A percentile compares a stretch with the other conserved stretches of the same genome.
Conservation (phyloP, 805 yeast species). For the Yamadazyma nakazawae region DNA sequence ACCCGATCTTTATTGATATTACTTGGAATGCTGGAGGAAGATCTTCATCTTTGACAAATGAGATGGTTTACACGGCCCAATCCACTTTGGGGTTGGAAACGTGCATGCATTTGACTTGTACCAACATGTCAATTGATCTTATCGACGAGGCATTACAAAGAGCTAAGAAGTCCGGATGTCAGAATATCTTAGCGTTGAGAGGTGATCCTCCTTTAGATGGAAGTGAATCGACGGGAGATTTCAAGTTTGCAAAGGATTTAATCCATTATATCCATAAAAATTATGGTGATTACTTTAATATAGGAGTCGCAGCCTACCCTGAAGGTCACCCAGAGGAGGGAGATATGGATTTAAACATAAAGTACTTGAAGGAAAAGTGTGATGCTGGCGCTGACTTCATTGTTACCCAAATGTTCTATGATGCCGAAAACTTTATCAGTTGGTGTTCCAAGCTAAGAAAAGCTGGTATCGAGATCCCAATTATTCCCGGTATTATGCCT, state of each 20-base stretch:
- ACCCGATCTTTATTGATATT: conserved; percentile 89
- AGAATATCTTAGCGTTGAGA: conserved; percentile 87
- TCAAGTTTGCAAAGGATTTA: conserved; percentile 84
- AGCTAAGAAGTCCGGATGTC: conserved; percentile 91
- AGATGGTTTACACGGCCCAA: conserved; percentile 87
- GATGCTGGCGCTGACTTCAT: conserved; percentile 94
- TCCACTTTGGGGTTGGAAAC: conserved; percentile 90
- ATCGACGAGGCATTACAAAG: conserved; percentile 82
- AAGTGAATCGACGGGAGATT: conserved; percentile 75
- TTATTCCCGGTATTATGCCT: conserved; percentile 98
- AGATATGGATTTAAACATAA: conserved; percentile 45
- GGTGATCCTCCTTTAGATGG: conserved; percentile 92
- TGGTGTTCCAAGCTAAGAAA: conserved; percentile 78
- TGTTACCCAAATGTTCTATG: conserved; percentile 96
- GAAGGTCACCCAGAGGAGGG: conserved; percentile 94
- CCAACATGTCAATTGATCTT: conserved; percentile 80
- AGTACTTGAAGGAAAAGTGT: conserved; percentile 76
- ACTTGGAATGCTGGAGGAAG: conserved; percentile 99
- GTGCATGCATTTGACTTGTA: conserved; percentile 97
- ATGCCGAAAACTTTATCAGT: conserved; percentile 73
- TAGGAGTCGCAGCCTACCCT: conserved; percentile 97
- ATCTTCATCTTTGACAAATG: conserved; percentile 77
- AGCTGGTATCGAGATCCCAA: conserved; percentile 76
- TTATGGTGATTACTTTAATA: conserved; percentile 86
- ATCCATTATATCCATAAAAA: conserved; percentile 67